Base-by-base conservation (phyloP, 257 asterid species). In the Coffea canephora region DNA sequence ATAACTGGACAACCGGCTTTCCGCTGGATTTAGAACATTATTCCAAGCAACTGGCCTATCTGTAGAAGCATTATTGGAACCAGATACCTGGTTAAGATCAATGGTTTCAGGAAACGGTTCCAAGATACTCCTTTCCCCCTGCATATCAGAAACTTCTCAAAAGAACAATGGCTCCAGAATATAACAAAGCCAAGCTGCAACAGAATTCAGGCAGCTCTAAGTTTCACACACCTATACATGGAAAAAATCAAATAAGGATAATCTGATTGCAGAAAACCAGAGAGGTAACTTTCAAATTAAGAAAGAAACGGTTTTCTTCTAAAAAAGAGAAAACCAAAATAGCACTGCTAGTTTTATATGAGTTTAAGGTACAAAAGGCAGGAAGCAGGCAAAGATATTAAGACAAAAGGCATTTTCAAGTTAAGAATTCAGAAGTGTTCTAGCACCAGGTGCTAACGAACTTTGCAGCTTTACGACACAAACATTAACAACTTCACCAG, bases 41-140 rank as follows among this genome's bases (percentile, higher is more conserved):
- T 83, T 85, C 91, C 90, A 86, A 78, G 91, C 68, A 78, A 83
- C 52, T 11, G 90, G 81, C 54, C 71, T 87, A 82, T 91, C 94
- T 90, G 89, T 77, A 11, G 89, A 76, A 68, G 89, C 55, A 80
- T 82, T 87, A 82, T 73, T 88, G 14, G 97, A 82, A 68, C 83
- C 83, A 64, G 96, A 87, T 79, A 88, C 96, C 87, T 90, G 96
- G 87, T 95, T 93, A 81, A 92, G 85, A 85, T 91, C 97, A 78
- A 88, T 83, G 34, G 91, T 83, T 66, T 93, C 97, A 73, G 97
- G 91, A 87, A 91, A 90, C 83, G 96, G 86, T 87, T 89, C 87
- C 54, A 89, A 77, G 80, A 85, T 76, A 83, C 92, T 81, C 85
- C 97, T 88, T 80, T 83, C 91, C 85, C 95, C 87, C 83, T 89